A percentile compares a stretch with the other conserved stretches of the same genome.
These are phyloP conservation scores for Guillardia theta DNA, from an alignment of 78 protist genomes.

Conservation along the genomic window DNA sequence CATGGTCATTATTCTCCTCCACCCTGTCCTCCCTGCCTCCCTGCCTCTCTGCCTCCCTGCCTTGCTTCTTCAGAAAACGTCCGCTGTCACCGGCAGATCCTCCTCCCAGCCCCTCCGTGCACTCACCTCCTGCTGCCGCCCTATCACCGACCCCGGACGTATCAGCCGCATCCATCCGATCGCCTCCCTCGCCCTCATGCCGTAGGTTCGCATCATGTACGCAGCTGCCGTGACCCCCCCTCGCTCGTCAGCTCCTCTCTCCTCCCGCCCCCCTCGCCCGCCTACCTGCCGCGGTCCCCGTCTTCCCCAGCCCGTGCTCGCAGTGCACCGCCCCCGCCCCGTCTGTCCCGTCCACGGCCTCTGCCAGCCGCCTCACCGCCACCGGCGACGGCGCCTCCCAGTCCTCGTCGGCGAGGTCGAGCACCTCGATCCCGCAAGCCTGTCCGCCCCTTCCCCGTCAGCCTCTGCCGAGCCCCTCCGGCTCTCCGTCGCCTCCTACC, in stretches of 20 bases:
- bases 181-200: constrained; percentile 72
- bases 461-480: no score
- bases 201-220: constrained; percentile 68
- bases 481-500: no score
- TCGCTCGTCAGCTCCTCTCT: no score
- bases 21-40: no score
- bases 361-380: neutral
- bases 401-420: neutral
- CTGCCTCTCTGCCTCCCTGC: no score
- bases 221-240: neutral
- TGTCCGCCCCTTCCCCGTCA: no score
- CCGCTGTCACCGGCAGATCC: no score
- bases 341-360: neutral
- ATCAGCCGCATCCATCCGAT: constrained; percentile 72
- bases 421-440: neutral
- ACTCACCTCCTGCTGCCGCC: constrained; percentile 91
- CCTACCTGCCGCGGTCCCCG: no score
- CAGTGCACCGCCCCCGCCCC: neutral
- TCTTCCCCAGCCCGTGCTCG: neutral
- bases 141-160: constrained; percentile 86
- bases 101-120: no score
- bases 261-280: no score
- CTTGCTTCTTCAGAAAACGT: no score
- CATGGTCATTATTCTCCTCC: no score
- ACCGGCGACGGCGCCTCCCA: neutral